These are phyloP conservation scores for Moricandia arvensis DNA, from an alignment of 345 rosid species.

Conservation along the genomic window DNA sequence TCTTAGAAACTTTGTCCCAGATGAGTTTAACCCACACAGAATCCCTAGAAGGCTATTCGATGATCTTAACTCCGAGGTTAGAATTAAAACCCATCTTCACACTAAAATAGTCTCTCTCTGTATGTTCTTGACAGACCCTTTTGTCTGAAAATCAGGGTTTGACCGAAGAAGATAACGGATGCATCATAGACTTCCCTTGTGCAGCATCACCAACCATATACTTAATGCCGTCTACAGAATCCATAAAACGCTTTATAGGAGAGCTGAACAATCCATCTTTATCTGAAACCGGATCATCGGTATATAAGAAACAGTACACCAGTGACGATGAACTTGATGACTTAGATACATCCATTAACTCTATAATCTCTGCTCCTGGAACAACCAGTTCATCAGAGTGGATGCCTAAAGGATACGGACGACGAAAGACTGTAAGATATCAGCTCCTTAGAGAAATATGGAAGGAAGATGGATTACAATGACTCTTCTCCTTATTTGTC, in stretches of 20 bases:
- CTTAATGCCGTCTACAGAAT: conserved; percentile 60
- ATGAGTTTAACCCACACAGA: conserved; percentile 79
- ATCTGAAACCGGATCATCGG: conserved; percentile 52
- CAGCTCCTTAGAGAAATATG: conserved; percentile 75
- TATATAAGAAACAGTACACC: conserved; percentile 65
- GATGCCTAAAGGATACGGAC: conserved; percentile 50
- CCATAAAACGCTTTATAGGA: conserved; percentile 51
- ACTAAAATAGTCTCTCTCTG: neutral
- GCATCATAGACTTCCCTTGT: conserved; percentile 54
- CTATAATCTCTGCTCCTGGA: conserved; percentile 49
- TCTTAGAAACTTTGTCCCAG: conserved; percentile 79
- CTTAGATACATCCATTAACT: conserved; percentile 64
- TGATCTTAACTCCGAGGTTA: conserved; percentile 68
- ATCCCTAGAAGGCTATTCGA: conserved; percentile 64
- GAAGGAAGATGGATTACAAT: conserved; percentile 50
- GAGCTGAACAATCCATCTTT: conserved; percentile 49
- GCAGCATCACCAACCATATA: conserved; percentile 55
- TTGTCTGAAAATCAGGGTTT: conserved; percentile 41
- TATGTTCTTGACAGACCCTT: neutral
- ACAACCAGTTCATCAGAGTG: conserved; percentile 41
- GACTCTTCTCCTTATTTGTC: neutral
- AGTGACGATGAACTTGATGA: conserved; percentile 93
- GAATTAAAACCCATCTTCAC: conserved; percentile 14
- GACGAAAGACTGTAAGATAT: conserved; percentile 57
- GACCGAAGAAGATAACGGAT: conserved; percentile 47